Evolutionary conservation across 495 filamentous ascomycete genomes (phyloP), one percentile per base, ranked within the genome.

Genomic region (Barbatosphaeria neglecta): DNA sequence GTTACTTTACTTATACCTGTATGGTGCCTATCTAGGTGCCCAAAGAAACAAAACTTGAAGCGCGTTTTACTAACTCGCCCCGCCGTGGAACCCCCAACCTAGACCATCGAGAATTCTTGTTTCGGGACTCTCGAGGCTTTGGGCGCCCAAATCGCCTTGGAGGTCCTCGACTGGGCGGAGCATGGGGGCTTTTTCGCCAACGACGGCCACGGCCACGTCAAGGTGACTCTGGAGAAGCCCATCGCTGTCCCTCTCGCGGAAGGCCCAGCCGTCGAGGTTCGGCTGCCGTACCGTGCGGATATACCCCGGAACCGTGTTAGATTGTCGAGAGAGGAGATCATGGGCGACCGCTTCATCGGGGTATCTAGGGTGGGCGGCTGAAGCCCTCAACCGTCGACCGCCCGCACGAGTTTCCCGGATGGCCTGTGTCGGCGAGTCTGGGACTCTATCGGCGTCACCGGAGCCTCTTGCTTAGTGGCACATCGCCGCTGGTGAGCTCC

Each of bases 401-500:
- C n/a, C n/a, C n/a, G n/a, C n/a, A n/a, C n/a, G n/a, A n/a, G n/a
- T n/a, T n/a, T n/a, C n/a, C n/a, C n/a, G n/a, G n/a, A n/a, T n/a
- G n/a, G n/a, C n/a, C n/a, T n/a, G 27, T 10, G 9, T 8, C 27
- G 27, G 27, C 8, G 9, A 8, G 9, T 3, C 13, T 35, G 9
- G 31, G n/a, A n/a, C n/a, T n/a, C n/a, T n/a, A n/a, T n/a, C 31
- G 9, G 31, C 31, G 15, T 9, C 9, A 25, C 24, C 24, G 31
- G 4, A 37, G 19, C 18, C 23, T 45, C 33, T 37, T 49, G 45
- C 65, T 64, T 55, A 82, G 54, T 2, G 86, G 80, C 9, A 85
- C 67, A 65, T 95, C 86, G 4, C 83, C 84, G 22, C 74, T 62
- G 2, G 88, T 93, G 52, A 93, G 77, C 49, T 82, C 72, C 49